Evolutionary conservation across 2,329 filamentous ascomycete genomes (phyloP), one percentile per base, ranked within the genome.

Genomic region (Penicillium sclerotigenum): DNA sequence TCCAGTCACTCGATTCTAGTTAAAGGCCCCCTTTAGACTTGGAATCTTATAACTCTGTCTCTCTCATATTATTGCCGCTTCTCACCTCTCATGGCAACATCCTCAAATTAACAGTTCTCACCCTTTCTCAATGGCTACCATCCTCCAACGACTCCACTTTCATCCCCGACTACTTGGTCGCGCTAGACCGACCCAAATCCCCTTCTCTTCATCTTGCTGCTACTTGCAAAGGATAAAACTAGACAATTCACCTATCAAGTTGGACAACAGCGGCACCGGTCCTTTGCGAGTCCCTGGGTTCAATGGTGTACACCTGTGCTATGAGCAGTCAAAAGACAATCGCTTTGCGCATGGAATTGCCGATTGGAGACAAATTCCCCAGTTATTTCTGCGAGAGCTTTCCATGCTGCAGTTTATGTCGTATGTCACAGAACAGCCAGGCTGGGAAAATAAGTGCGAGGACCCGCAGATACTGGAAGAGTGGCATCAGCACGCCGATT

Each of bases 301-400:
- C 38, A 49, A 49, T 38, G 52, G 38, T 24, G 52, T 54, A 37
- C 45, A 37, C 29, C 45, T 54, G 1, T 43, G 13, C 38, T 54
- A 54, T 43, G 38, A 54, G n/a, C 52, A 54, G 11, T 13, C 52
- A 29, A 54, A 49, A 48, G 37, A 34, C 45, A 43, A 49, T 49
- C 52, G 52, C 18, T 54, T 54, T 43, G 52, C 52, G 10, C 45
- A 54, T 54, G 52, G 52, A 36, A 54, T 54, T 36, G 20, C 16
- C 37, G 52, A 54, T 48, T 54, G 45, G 52, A 41, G 31, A 43
- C 52, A 54, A 31, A 37, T 3, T 29, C 52, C 52, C 20, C 52
- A 43, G 14, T 48, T 49, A n/a, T 54, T 54, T 48, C 11, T 43
- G 1, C 20, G 22, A 20, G 52, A 54, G 37, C 16, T 38, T 16